Evolutionary conservation across 768 basidiomycete species (phyloP).

Genomic region (Ramaria sp.): DNA sequence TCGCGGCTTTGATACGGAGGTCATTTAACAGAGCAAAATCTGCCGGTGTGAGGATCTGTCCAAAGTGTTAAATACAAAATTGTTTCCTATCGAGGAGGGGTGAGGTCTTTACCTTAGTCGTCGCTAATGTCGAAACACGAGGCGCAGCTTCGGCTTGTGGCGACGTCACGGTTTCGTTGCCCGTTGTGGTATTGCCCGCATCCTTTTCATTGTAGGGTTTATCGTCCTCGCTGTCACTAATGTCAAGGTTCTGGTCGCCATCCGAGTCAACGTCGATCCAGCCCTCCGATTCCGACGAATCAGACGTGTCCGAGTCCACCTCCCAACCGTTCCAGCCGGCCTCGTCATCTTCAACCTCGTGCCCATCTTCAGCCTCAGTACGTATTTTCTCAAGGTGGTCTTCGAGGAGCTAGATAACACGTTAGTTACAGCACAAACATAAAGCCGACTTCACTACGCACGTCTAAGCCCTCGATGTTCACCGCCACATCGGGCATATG

Average conservation of each 20-base stretch:
- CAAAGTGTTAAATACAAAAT: neutral
- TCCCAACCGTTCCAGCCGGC: conserved; percentile 87
- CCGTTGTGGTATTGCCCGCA: conserved; percentile 5
- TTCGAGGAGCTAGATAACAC: conserved; percentile 58
- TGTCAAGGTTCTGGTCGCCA: conserved; percentile 50
- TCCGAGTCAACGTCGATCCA: conserved; percentile 79
- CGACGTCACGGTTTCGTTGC: conserved; percentile 13
- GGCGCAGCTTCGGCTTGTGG: conserved; percentile 19
- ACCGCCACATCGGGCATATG: conserved; percentile 62
- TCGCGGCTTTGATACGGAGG: conserved; percentile 70
- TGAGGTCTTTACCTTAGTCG: conserved; percentile 52
- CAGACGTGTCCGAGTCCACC: conserved; percentile 56
- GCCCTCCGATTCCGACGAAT: conserved; percentile 45
- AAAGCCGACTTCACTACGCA: conserved; percentile 27
- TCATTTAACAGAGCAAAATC: conserved; percentile 91
- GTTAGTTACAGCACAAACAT: neutral
- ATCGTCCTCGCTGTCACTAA: conserved; percentile 84
- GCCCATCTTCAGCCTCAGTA: conserved; percentile 32
- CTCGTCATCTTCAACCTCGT: conserved; percentile 47
- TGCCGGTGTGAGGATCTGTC: conserved; percentile 92
- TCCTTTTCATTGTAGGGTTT: conserved; percentile 13
- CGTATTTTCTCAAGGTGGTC: conserved; percentile 69
- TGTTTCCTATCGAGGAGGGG: neutral
- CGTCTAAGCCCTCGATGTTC: conserved; percentile 84
- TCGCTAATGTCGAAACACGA: conserved; percentile 59